Percentiles rank a stretch among this genome's conserved stretches.
Evolutionary conservation across 495 filamentous ascomycete species (phyloP).

Genomic region (Neurospora tetraspora): DNA sequence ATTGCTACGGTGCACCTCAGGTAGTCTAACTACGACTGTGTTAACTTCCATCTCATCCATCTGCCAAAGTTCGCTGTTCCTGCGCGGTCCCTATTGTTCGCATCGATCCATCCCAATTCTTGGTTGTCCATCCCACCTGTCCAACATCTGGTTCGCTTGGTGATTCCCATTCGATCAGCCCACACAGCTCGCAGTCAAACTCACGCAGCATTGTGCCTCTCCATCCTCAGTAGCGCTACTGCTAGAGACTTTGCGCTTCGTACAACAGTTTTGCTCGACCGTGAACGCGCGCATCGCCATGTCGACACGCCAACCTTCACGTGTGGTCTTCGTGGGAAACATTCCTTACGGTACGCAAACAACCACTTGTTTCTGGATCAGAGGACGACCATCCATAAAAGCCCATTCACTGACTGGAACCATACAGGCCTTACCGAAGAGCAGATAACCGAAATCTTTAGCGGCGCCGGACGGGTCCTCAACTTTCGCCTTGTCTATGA

Average conservation of each 20-base stretch:
- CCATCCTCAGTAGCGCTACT: background rate
- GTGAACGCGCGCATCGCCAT: conserved; percentile 22
- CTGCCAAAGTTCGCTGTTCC: background rate
- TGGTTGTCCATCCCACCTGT: background rate
- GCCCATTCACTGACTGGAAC: background rate
- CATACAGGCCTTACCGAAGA: conserved; percentile 78
- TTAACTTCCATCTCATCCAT: background rate
- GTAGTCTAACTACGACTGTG: background rate
- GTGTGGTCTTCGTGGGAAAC: conserved; percentile 75
- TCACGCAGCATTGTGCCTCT: background rate
- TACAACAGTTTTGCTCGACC: background rate
- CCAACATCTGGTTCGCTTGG: background rate
- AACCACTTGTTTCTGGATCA: background rate
- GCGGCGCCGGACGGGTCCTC: conserved; percentile 75
- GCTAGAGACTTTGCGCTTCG: background rate
- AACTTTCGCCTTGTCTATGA: conserved; percentile 94
- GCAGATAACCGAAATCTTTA: conserved; percentile 85
- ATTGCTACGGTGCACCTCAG: background rate
- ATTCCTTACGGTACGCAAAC: conserved; percentile 55
- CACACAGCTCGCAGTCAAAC: background rate
- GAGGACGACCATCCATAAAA: background rate
- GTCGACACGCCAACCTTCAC: conserved; percentile 42
- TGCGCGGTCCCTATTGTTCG: background rate
- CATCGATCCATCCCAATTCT: background rate
- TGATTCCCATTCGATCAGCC: background rate